Evolutionary conservation across 345 rosid genomes (phyloP).

Genomic region (Rhizophora apiculata): DNA sequence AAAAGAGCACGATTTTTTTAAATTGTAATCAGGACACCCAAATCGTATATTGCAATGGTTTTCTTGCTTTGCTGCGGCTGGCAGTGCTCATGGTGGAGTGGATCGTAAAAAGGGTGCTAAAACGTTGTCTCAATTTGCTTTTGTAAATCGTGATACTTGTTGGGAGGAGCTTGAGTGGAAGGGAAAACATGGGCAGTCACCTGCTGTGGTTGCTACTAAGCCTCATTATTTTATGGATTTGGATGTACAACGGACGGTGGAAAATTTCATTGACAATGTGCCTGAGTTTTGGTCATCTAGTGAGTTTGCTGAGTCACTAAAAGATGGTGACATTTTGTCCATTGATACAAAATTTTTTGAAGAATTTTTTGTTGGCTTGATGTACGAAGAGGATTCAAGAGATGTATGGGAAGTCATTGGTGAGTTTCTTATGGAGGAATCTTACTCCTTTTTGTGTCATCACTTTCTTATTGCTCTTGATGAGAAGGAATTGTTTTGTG

Average conservation of each 20-base stretch:
- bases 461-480: slow-evolving; percentile 71
- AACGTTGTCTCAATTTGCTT: slow-evolving; percentile 85
- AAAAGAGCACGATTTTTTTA: slow-evolving; percentile 53
- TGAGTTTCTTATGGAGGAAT: slow-evolving; percentile 64
- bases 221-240: slow-evolving; percentile 94
- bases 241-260: slow-evolving; percentile 65
- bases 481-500: slow-evolving; percentile 48
- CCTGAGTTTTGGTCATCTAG: slow-evolving; percentile 90
- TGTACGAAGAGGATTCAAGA: slow-evolving; percentile 59
- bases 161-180: slow-evolving; percentile 99
- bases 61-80: slow-evolving; percentile 52
- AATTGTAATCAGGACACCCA: slow-evolving; percentile 59
- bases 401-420: slow-evolving; percentile 67
- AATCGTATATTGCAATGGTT: slow-evolving; percentile 60
- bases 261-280: slow-evolving; percentile 71
- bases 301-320: slow-evolving; percentile 74
- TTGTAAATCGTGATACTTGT: slow-evolving; percentile 77
- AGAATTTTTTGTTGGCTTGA: slow-evolving; percentile 54
- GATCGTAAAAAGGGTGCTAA: slow-evolving; percentile 71
- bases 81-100: slow-evolving; percentile 51
- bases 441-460: slow-evolving; percentile 60
- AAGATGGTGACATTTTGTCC: slow-evolving; percentile 71
- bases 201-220: slow-evolving; percentile 91
- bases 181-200: slow-evolving; percentile 95
- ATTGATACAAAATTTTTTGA: slow-evolving; percentile 63